Evolutionary conservation across 345 rosid genomes (phyloP).

Genomic region (Turnera subulata): DNA sequence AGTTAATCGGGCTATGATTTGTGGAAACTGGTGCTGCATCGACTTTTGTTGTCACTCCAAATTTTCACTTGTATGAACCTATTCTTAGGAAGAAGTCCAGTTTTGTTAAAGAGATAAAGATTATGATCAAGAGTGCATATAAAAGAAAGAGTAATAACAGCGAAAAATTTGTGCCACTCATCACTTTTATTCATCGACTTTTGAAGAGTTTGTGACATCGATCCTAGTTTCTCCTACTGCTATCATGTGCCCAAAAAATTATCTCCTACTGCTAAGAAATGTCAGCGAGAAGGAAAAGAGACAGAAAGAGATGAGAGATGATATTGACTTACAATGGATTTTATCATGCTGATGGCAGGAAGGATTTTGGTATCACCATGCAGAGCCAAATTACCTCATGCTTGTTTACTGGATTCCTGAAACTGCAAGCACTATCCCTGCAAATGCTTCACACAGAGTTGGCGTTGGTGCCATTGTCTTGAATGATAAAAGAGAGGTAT

Average conservation of each 20-base stretch:
- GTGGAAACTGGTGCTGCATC: too few species aligned
- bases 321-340: slow-evolving; percentile 1
- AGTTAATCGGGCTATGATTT: too few species aligned
- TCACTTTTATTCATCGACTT: not conserved
- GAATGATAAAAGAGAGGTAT: slow-evolving; percentile 69
- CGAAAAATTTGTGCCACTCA: not conserved
- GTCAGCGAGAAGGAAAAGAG: too few species aligned
- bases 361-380: slow-evolving; percentile 78
- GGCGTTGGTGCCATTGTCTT: slow-evolving; percentile 70
- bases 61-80: too few species aligned
- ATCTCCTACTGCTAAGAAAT: not conserved
- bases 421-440: slow-evolving; percentile 57
- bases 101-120: too few species aligned
- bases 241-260: too few species aligned
- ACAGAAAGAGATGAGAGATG: not conserved
- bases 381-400: slow-evolving; percentile 80
- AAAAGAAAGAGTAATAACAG: not conserved
- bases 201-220: not conserved
- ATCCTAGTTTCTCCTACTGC: not conserved
- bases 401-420: slow-evolving; percentile 77
- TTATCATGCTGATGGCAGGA: slow-evolving; percentile 33
- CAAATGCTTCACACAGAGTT: slow-evolving; percentile 73
- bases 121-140: not conserved
- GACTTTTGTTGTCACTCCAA: too few species aligned
- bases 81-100: too few species aligned